phyloP scores from a whole-genome alignment of 768 basidiomycete genomes.

The Lentinula raphanica region DNA sequence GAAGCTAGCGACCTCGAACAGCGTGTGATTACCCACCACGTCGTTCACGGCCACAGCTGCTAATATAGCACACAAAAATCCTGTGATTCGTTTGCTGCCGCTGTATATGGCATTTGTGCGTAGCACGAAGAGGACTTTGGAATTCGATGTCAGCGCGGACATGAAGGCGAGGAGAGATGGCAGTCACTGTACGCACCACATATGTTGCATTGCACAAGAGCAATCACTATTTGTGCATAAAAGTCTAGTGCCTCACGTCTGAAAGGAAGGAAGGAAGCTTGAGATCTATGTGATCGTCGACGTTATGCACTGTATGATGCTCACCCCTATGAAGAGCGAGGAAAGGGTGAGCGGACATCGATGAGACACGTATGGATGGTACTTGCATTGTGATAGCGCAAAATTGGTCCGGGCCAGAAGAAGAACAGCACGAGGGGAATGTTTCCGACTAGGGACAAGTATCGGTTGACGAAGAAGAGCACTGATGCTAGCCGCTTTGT shows the following conservation, averaged over 20 bases:
- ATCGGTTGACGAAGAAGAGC: constrained; percentile 6
- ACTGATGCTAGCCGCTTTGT: not conserved
- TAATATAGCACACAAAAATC: not conserved
- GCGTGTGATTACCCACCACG: not conserved
- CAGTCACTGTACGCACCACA: not conserved
- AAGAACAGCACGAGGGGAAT: not conserved
- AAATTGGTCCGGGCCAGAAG: not conserved
- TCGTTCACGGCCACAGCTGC: not conserved
- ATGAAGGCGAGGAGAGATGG: not conserved
- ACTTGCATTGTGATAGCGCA: not conserved
- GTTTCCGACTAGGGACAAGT: constrained; percentile 3
- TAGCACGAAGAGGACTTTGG: not conserved
- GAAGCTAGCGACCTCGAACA: not conserved
- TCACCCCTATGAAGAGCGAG: not conserved
- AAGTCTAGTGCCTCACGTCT: not conserved
- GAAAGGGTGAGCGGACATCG: not conserved
- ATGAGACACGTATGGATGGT: no score
- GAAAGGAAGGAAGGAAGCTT: no score
- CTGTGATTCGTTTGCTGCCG: not conserved
- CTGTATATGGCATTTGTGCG: not conserved
- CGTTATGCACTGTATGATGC: no score
- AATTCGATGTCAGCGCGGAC: not conserved
- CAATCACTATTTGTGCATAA: not conserved
- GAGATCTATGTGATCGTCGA: no score
- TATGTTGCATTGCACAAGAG: not conserved